Conservation (phyloP, 176 grass and related monocot genomes). For the Eleusine coracana region DNA sequence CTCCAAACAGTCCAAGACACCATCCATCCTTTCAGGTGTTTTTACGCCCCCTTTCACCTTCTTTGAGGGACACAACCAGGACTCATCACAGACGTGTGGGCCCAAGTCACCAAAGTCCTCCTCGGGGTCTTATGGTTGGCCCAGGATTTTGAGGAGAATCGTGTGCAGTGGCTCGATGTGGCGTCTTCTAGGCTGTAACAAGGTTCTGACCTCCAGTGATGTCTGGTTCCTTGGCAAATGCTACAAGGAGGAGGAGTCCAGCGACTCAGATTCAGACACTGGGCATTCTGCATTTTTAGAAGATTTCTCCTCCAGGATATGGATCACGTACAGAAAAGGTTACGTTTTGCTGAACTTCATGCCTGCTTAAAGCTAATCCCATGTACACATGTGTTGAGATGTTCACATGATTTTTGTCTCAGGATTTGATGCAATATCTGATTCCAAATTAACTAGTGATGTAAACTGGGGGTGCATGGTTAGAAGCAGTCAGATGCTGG, state of each 20-base stretch:
- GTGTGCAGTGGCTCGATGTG: slow-evolving; percentile 67
- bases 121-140: slow-evolving; percentile 70
- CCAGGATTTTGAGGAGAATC: slow-evolving; percentile 68
- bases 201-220: slow-evolving; percentile 52
- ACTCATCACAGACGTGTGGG: slow-evolving; percentile 23
- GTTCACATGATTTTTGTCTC: background rate
- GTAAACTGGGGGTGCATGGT: slow-evolving; percentile 98
- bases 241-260: slow-evolving; percentile 64
- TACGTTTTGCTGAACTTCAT: background rate
- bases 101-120: slow-evolving; percentile 30
- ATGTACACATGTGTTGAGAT: background rate
- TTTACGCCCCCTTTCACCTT: slow-evolving; percentile 64
- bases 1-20: slow-evolving; percentile 51
- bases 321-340: slow-evolving; percentile 99
- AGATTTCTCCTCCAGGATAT: slow-evolving; percentile 90
- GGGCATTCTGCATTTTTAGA: slow-evolving; percentile 56
- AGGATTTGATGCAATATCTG: slow-evolving; percentile 79
- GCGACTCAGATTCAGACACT: slow-evolving; percentile 29
- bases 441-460: slow-evolving; percentile 79
- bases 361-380: background rate
- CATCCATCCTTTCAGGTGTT: slow-evolving; percentile 60
- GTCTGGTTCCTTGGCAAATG: slow-evolving; percentile 92
- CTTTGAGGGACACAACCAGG: slow-evolving; percentile 59
- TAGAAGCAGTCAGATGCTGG: slow-evolving; percentile 99
- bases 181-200: slow-evolving; percentile 64